Evolutionary conservation across 2,329 filamentous ascomycete genomes (phyloP).

Genomic region (Pestalotiopsis sp.): DNA sequence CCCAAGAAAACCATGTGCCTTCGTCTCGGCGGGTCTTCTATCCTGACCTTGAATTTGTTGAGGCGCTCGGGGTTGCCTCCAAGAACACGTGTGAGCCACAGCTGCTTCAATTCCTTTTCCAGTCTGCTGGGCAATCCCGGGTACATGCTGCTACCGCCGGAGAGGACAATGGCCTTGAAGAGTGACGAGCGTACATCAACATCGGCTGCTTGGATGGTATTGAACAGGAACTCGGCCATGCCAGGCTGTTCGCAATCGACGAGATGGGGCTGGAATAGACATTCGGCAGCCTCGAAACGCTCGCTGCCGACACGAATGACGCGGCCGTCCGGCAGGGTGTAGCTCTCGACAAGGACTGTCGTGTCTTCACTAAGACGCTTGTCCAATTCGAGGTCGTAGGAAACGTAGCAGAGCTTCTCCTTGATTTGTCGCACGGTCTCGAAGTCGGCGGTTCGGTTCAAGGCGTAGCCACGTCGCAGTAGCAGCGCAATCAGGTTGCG

Average conservation of each 20-base stretch:
- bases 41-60: conserved; percentile 99
- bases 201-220: conserved; percentile 95
- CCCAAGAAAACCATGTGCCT: conserved; percentile 99
- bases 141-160: conserved; percentile 98
- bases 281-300: conserved; percentile 96
- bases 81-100: conserved; percentile 92
- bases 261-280: conserved; percentile 96
- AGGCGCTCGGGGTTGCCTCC: conserved; percentile 89
- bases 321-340: conserved; percentile 93
- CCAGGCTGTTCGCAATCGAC: conserved; percentile 97
- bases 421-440: conserved; percentile 99
- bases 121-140: conserved; percentile 89
- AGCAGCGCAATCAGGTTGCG: conserved; percentile 95
- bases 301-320: conserved; percentile 96
- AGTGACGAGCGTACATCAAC: conserved; percentile 91
- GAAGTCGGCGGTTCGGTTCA: conserved; percentile 98
- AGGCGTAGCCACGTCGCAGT: conserved; percentile 87
- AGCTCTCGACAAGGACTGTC: conserved; percentile 94
- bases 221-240: conserved; percentile 96
- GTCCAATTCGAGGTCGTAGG: conserved; percentile 95
- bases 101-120: conserved; percentile 98
- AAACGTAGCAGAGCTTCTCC: conserved; percentile 99
- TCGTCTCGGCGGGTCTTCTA: conserved; percentile 94
- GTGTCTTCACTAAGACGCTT: conserved; percentile 96
- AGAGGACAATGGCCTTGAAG: conserved; percentile 96